Conservation (phyloP, 163 green algal species). For the Coccomyxa subellipsoidea region DNA sequence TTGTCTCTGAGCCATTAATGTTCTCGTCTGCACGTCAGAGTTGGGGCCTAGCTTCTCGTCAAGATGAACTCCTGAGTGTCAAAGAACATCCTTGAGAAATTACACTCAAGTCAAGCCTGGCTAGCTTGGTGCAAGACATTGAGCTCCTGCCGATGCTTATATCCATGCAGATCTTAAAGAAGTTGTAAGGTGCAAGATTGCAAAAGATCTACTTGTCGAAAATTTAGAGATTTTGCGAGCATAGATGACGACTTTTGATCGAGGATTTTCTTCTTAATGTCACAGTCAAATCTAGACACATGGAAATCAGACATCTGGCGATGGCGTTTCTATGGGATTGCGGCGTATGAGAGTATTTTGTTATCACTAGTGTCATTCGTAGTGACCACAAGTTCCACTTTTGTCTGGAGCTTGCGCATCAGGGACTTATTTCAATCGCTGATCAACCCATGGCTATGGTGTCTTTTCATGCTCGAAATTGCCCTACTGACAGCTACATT, state of each 20-base stretch:
- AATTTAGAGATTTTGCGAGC: too few species aligned
- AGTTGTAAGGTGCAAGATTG: too few species aligned
- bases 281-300: neutral
- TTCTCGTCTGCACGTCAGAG: too few species aligned
- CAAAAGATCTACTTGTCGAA: too few species aligned
- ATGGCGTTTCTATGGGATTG: neutral
- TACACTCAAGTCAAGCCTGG: too few species aligned
- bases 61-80: too few species aligned
- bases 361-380: neutral
- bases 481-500: neutral
- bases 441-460: neutral
- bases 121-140: too few species aligned
- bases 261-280: neutral
- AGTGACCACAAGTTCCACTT: neutral
- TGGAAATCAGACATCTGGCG: neutral
- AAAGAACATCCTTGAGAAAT: too few species aligned
- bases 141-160: neutral
- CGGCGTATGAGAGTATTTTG: neutral
- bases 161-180: neutral
- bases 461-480: neutral
- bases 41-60: too few species aligned
- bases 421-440: neutral
- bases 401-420: neutral
- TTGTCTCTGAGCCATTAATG: too few species aligned
- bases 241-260: neutral